Evolutionary conservation across 495 filamentous ascomycete species (phyloP), one percentile per base, ranked within the genome.

Genomic region (Bryoglossum gracile): DNA sequence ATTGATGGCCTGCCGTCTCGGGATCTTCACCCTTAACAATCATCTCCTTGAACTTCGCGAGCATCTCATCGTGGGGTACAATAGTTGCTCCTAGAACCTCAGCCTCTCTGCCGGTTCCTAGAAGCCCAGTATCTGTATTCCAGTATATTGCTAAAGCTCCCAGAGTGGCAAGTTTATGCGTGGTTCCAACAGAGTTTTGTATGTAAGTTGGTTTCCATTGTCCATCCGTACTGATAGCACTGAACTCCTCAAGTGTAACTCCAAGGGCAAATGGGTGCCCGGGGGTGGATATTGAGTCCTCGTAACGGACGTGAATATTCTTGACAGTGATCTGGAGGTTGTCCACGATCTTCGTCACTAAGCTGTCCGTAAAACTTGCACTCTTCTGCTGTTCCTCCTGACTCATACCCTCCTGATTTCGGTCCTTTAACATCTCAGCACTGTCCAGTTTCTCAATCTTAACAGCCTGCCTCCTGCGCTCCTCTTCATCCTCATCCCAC

Each of bases 401-500:
- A 59, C 83, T 92, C 77, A 96, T 85, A 43, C 92, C 92, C 64
- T 94, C 92, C n/a, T 84, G 76, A 47, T 83, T 90, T 14, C 85
- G 75, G 60, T 96, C 90, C 65, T 90, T 94, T 49, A 98, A 67
- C 41, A 98, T 65, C 68, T 98, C 92, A 4, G 92, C 94, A 51
- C 88, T 94, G 58, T 96, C 90, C 2, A 98, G 74, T 66, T 95
- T 94, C 65, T 98, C 94, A 79, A 97, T 91, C 70, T 98, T 98
- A 50, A 98, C 72, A 3, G 78, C 75, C 62, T 96, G 87, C 24
- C 73, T 81, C 59, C 92, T 74, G 35, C 78, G 76, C 53, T 85
- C 82, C 65, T 98, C 92, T 62, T 98, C 92, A 32, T 89, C 87
- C 46, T 88, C 80, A 56, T 97, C 82, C 67, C 94, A 98, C 53